These are phyloP conservation scores for Arctium minus DNA, from an alignment of 129 eudicot genomes.

Conservation along the genomic window DNA sequence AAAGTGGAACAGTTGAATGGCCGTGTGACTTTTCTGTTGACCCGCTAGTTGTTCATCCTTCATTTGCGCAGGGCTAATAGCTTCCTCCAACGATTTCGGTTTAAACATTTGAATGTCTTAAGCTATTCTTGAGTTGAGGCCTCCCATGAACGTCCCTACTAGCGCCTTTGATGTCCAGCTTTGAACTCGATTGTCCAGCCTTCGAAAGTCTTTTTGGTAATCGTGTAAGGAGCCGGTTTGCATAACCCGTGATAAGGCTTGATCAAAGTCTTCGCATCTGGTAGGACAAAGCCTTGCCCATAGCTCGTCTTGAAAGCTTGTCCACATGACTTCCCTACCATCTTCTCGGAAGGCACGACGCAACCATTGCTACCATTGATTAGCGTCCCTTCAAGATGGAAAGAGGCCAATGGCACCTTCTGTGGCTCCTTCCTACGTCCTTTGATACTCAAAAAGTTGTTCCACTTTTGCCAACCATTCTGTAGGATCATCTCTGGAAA, in stretches of 20 bases:
- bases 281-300: background rate
- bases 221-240: background rate
- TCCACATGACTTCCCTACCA: background rate
- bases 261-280: constrained; percentile 1
- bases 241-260: background rate
- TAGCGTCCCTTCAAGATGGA: background rate
- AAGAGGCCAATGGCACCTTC: background rate
- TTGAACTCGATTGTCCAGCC: background rate
- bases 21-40: too few relatives aligned
- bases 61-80: too few relatives aligned
- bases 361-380: constrained; percentile 3
- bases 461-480: background rate
- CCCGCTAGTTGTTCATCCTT: too few relatives aligned
- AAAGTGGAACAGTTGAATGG: too few relatives aligned
- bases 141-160: constrained; percentile 10
- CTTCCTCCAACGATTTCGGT: background rate
- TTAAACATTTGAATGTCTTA: background rate
- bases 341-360: background rate
- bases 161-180: background rate
- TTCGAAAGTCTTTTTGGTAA: background rate
- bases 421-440: background rate
- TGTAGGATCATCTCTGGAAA: background rate
- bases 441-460: background rate
- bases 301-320: background rate
- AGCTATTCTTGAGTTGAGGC: background rate